Base-by-base conservation (phyloP, 1,284 basidiomycete species). In the Boletellus deceptivus region DNA sequence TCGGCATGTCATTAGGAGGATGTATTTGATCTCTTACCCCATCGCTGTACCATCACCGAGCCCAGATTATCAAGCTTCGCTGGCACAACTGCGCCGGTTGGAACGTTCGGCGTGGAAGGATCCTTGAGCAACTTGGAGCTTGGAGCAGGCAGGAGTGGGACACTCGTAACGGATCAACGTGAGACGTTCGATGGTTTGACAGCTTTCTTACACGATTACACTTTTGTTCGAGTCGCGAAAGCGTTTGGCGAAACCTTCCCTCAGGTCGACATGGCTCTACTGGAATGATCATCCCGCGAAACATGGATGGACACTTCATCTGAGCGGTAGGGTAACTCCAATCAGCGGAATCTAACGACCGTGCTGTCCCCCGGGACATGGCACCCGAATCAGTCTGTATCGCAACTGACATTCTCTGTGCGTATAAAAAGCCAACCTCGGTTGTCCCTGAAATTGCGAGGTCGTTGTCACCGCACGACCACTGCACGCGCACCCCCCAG, bases 21-120 rank as follows among this genome's bases (percentile, higher is more conserved):
- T 42, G 6, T n/a, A 4, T 25, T n/a, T 10, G 39, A 4, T 6
- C 3, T n/a, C 41, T 11, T 20, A 9, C 29, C 50, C 80, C 79
- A 63, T 83, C 75, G 42, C 63, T 76, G 60, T 82, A 83, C 76
- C 10, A 83, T 75, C 64, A 82, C 71, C 0, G 80, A 80, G 1
- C 80, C 79, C 13, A 83, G 69, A 6, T 68, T 69, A 52, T 82
- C 78, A 6, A 81, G 65, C 56, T 70, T 77, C 40, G 77, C 59
- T 17, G 64, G 60, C 37, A 61, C 49, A 42, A 58, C 58, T 29
- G 56, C 54, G 2, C 47, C 59, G 16, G 58, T 22, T 8, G 42
- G 34, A 4, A 62, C 41, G 29, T 60, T 50, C 4, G 48, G 42
- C 17, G 54, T 48, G 3, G 35, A 33, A 22, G 49, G 35, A 34